Evolutionary conservation across 768 basidiomycete genomes (phyloP).

Genomic region (Myochromella boudieri): DNA sequence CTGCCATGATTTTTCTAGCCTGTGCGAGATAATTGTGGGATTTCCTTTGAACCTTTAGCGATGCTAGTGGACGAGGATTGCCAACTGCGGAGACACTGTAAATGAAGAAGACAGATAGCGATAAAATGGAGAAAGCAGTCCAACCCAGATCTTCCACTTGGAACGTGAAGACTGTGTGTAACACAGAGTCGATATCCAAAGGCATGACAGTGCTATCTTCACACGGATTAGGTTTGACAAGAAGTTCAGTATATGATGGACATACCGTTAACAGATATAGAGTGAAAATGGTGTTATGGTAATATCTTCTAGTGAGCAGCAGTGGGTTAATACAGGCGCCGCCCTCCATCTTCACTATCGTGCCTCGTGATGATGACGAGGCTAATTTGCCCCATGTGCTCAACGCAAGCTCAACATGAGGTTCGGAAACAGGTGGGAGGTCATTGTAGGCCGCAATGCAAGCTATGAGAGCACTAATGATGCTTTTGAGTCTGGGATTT

Average conservation of each 20-base stretch:
- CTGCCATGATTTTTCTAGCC: slow-evolving; percentile 19
- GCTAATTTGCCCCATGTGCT: too few species aligned
- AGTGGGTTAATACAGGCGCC: too few species aligned
- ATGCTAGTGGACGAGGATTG: slow-evolving; percentile 1
- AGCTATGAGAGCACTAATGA: too few species aligned
- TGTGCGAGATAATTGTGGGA: slow-evolving; percentile 19
- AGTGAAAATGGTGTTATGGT: not conserved
- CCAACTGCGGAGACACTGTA: slow-evolving; percentile 14
- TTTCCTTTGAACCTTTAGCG: not conserved
- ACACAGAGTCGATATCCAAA: not conserved
- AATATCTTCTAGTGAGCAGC: too few species aligned
- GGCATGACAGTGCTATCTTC: not conserved
- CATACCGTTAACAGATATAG: too few species aligned
- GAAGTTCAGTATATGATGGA: too few species aligned
- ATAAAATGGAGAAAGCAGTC: slow-evolving; percentile 14
- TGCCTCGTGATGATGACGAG: too few species aligned
- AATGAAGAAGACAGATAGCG: slow-evolving; percentile 15
- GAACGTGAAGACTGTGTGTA: slow-evolving; percentile 6
- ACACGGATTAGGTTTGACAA: not conserved
- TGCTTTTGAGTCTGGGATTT: too few species aligned
- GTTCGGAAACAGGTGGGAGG: too few species aligned
- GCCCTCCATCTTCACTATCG: too few species aligned
- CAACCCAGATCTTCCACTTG: slow-evolving; percentile 16
- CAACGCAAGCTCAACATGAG: too few species aligned
- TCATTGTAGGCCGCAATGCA: too few species aligned